These are phyloP conservation scores for Daldinia loculata DNA, from an alignment of 495 filamentous ascomycete species.

Conservation along the genomic window DNA sequence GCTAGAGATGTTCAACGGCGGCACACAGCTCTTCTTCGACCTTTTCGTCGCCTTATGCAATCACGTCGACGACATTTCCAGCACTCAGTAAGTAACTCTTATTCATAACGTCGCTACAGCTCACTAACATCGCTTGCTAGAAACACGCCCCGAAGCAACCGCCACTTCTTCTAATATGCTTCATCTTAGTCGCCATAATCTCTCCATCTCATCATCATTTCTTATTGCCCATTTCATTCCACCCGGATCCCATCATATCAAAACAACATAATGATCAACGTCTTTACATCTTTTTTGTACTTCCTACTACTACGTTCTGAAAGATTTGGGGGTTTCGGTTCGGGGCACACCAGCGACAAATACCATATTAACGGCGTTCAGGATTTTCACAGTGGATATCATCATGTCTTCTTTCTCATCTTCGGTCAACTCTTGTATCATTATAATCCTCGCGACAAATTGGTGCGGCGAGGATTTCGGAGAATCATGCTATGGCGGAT, in stretches of 20 bases:
- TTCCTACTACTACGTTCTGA: slow-evolving; percentile 17
- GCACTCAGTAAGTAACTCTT: slow-evolving; percentile 53
- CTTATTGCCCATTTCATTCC: slow-evolving; percentile 16
- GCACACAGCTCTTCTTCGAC: slow-evolving; percentile 85
- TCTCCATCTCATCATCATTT: slow-evolving; percentile 22
- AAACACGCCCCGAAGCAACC: slow-evolving; percentile 54
- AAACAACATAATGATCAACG: slow-evolving; percentile 43
- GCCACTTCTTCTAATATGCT: slow-evolving; percentile 42
- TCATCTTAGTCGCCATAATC: slow-evolving; percentile 10
- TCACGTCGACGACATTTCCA: slow-evolving; percentile 74
- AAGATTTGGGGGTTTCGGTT: slow-evolving; percentile 18
- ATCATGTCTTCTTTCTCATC: slow-evolving; percentile 7
- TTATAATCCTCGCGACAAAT: slow-evolving; percentile 10
- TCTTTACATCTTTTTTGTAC: slow-evolving; percentile 18
- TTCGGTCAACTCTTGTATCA: slow-evolving; percentile 25
- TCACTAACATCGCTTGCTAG: slow-evolving; percentile 30
- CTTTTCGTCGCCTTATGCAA: slow-evolving; percentile 93
- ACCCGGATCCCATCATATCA: slow-evolving; percentile 11
- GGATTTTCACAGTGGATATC: slow-evolving; percentile 13
- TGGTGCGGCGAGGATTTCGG: background rate
- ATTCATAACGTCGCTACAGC: background rate
- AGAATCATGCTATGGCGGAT: background rate
- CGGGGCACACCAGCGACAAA: slow-evolving; percentile 31
- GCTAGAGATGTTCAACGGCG: slow-evolving; percentile 88
- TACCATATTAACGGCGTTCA: slow-evolving; percentile 42